Evolutionary conservation across 768 basidiomycete species (phyloP), one percentile per base, ranked within the genome.

Genomic region (Hericium coralloides): DNA sequence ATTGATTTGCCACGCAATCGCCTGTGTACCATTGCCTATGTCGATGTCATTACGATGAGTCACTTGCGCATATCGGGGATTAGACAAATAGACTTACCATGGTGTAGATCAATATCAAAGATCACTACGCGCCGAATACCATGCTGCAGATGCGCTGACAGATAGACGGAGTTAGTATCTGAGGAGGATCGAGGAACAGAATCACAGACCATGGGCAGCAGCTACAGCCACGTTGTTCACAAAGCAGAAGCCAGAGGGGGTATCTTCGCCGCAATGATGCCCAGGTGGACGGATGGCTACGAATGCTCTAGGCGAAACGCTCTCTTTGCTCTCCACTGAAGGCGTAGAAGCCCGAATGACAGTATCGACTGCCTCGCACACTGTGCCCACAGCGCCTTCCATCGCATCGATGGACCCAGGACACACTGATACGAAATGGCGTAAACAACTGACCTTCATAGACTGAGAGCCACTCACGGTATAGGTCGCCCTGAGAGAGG

Each of bases 211-310:
- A 66, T 98, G 92, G 14, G 92, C 92, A 36, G 93, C 93, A 0
- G 79, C 94, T 3, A 98, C 79, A 0, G 87, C 85, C 0, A 97
- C 89, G 65, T 98, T 99, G 62, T 98, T 98, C 31, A 97, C 79
- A 63, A 95, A 97, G 69, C 95, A 98, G 68, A 98, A 98, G 0
- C 95, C 95, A 10, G 83, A 86, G 0, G 95, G 95, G 0, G 82
- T 81, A 58, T 93, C 83, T 69, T 94, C 92, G 2, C 90, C 90
- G 65, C 94, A 95, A 63, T 98, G 94, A 74, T 97, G 94, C 1
- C 95, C 95, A 0, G 95, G 95, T 0, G 94, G 95, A 52, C 95
- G 73, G 18, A 97, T 79, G 0, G 84, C 86, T 10, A 91, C 92
- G 68, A 98, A 98, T 0, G 89, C 90, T 8, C 72, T 63, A 0